Base-by-base conservation (phyloP, 331 rosid genomes). In the Acacia pycnantha region DNA sequence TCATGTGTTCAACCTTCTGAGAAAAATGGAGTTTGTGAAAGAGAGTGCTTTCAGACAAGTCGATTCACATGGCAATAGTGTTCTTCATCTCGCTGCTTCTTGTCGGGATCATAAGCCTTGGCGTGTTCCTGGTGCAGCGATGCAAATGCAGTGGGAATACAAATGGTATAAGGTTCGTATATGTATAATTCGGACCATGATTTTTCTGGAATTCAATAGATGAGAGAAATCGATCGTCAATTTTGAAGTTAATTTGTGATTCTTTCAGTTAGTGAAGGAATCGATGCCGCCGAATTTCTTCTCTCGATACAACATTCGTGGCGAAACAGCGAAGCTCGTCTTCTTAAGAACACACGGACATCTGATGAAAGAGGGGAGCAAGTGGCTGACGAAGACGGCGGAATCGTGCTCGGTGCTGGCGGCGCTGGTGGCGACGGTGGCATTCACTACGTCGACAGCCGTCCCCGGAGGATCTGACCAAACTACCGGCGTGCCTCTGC, bases 71-170 rank as follows among this genome's bases (percentile, higher is more conserved):
- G 90, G 90, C 21, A 87, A 85, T 62, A 87, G 90, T 77, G 88
- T 86, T 29, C 69, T 87, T 51, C 90, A 85, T 62, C 90, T 87
- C 44, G 88, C 90, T 44, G 90, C 86, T 0, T 46, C 77, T 11
- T 87, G 69, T 44, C 44, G 35, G 73, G 44, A 11, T 62, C 80
- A 58, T 68, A 67, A 6, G 77, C 85, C 88, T 16, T 87, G 88
- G 90, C 85, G 85, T 2, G 90, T 87, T 0, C 88, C 88, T 41
- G 90, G 90, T 73, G 83, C 88, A 50, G 90, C 88, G 21, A 80
- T 87, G 87, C 90, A 87, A 62, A 87, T 85, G 90, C 90, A 87
- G 48, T 87, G 88, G 90, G 90, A 87, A 77, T 87, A 87, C 83
- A 87, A 87, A 75, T 87, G 90, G 90, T 87, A 87, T 29, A 87